Conservation (phyloP, 371 early-diverging fungal genomes). For the Mucor sp. region DNA sequence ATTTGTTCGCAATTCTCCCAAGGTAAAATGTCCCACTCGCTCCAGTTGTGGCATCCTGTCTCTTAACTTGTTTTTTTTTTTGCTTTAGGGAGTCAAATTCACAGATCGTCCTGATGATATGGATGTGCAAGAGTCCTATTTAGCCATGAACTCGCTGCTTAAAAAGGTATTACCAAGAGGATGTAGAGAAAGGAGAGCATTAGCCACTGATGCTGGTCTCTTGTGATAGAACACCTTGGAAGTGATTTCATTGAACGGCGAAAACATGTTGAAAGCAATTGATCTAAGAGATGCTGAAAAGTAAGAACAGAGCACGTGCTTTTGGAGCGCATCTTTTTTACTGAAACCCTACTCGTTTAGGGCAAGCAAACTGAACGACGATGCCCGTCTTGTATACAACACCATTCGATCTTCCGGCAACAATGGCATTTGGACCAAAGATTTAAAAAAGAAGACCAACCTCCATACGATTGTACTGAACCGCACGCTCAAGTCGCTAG, state of each 20-base stretch:
- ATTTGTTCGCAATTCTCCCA: conserved; percentile 19
- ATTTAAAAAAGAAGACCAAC: conserved; percentile 84
- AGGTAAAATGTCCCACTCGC: conserved; percentile 1
- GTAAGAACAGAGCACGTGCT: conserved; percentile 23
- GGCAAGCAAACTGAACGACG: conserved; percentile 46
- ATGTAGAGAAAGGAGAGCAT: background rate
- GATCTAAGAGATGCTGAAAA: conserved; percentile 43
- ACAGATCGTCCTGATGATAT: conserved; percentile 49
- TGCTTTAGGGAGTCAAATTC: conserved; percentile 39
- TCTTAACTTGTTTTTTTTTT: background rate
- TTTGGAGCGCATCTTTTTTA: background rate
- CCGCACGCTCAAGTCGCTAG: conserved; percentile 82
- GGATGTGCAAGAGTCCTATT: conserved; percentile 42
- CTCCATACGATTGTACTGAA: conserved; percentile 83
- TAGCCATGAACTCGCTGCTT: conserved; percentile 52
- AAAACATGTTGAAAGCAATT: conserved; percentile 45
- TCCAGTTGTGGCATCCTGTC: background rate
- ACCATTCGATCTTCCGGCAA: conserved; percentile 81
- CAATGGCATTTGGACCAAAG: conserved; percentile 93
- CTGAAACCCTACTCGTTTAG: conserved; percentile 19
- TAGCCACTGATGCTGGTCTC: background rate
- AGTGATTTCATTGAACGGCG: conserved; percentile 35
- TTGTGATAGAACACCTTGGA: conserved; percentile 31
- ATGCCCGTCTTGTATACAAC: conserved; percentile 73
- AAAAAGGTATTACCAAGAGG: conserved; percentile 53